These are phyloP conservation scores for Candida silvicultrix DNA, from an alignment of 805 yeast genomes.

Conservation along the genomic window DNA sequence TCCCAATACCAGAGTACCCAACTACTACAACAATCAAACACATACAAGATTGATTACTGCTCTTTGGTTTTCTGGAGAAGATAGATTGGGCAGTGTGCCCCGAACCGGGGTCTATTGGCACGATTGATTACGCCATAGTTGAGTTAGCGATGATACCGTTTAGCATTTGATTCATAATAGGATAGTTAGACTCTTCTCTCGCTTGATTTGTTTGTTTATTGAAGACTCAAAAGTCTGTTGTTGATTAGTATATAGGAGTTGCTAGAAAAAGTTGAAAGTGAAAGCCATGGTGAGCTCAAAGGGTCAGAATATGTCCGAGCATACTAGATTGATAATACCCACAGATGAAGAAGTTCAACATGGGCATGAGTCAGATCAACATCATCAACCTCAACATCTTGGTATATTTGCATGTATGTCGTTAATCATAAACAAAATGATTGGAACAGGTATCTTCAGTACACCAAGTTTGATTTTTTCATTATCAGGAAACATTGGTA, in stretches of 20 bases:
- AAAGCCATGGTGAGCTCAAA: no score
- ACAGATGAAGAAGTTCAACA: slow-evolving; percentile 2
- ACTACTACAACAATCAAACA: no score
- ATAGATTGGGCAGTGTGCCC: no score
- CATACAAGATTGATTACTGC: no score
- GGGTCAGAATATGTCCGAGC: neutral
- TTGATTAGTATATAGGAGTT: no score
- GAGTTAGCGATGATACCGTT: no score
- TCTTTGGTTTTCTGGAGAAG: neutral
- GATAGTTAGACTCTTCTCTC: no score
- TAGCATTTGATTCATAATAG: no score
- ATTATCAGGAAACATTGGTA: slow-evolving; percentile 54
- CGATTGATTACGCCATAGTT: neutral
- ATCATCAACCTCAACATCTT: slow-evolving; percentile 4
- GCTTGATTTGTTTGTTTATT: no score
- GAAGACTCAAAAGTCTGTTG: no score
- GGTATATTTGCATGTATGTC: slow-evolving; percentile 19
- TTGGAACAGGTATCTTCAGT: slow-evolving; percentile 70
- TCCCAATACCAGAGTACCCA: no score
- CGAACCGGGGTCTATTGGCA: neutral
- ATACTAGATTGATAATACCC: neutral
- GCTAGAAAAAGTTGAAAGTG: no score
- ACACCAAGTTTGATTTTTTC: slow-evolving; percentile 58
- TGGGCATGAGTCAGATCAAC: slow-evolving; percentile 7
- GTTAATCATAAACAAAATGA: slow-evolving; percentile 58